Conservation (phyloP, 768 basidiomycete genomes). For the Trametes punicea region DNA sequence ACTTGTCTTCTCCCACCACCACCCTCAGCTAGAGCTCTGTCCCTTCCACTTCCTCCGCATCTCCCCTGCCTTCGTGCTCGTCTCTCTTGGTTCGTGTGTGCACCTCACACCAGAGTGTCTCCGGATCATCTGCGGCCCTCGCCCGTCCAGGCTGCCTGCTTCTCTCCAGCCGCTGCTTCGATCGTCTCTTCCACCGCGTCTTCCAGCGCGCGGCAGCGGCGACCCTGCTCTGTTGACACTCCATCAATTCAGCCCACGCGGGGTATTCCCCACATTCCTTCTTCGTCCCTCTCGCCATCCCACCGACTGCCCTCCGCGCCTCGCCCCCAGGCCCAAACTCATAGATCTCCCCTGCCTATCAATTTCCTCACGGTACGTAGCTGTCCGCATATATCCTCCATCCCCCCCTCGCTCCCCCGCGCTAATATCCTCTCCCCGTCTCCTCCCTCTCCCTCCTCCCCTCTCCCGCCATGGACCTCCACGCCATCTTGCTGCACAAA, state of each 20-base stretch:
- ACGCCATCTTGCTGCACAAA: slow-evolving; percentile 12
- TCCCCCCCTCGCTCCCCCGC: slow-evolving; percentile 1
- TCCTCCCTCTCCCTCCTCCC: slow-evolving; percentile 9
- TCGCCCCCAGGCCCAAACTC: slow-evolving; percentile 14
- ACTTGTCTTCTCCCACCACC: neutral
- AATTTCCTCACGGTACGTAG: slow-evolving; percentile 5
- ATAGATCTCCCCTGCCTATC: slow-evolving; percentile 12
- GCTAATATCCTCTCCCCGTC: slow-evolving; percentile 17
- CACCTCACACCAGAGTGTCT: neutral
- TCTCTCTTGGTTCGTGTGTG: neutral
- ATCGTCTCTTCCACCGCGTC: slow-evolving; percentile 11
- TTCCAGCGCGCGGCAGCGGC: slow-evolving; percentile 8
- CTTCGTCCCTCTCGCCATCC: slow-evolving; percentile 1
- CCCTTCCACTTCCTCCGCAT: neutral
- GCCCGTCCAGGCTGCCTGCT: neutral
- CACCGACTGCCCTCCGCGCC: slow-evolving; percentile 11
- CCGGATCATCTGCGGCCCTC: slow-evolving; percentile 19
- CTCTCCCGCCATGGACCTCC: slow-evolving; percentile 21
- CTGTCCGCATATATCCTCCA: slow-evolving; percentile 2
- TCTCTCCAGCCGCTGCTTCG: slow-evolving; percentile 3
- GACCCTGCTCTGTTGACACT: slow-evolving; percentile 10
- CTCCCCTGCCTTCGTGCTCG: neutral
- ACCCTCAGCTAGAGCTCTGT: neutral
- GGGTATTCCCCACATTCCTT: slow-evolving; percentile 15
- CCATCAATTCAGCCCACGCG: slow-evolving; percentile 15